Evolutionary conservation across 495 filamentous ascomycete species (phyloP).

Genomic region (Eremomyces bilateralis): DNA sequence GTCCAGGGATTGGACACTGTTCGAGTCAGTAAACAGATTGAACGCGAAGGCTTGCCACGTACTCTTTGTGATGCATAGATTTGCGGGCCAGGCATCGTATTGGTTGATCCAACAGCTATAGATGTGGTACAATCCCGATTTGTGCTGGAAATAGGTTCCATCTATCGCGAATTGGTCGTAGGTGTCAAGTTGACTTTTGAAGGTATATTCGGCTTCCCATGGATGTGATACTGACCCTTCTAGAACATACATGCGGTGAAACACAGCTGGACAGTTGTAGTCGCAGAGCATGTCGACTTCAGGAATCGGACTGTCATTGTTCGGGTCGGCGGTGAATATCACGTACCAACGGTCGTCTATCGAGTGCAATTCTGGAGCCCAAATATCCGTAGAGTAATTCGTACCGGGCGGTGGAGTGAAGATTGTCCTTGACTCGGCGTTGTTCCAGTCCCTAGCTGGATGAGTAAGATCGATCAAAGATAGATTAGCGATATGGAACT

Average conservation of each 20-base stretch:
- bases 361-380: conserved; percentile 28
- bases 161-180: conserved; percentile 31
- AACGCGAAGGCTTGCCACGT: no score
- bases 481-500: no score
- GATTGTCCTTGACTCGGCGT: conserved; percentile 20
- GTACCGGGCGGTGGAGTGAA: conserved; percentile 19
- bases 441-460: conserved; percentile 25
- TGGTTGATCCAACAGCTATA: conserved; percentile 27
- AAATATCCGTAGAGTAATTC: conserved; percentile 24
- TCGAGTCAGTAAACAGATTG: background rate
- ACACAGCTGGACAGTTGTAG: conserved; percentile 21
- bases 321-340: conserved; percentile 28
- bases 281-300: conserved; percentile 15
- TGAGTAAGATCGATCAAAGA: no score
- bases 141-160: conserved; percentile 26
- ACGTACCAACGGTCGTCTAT: conserved; percentile 26
- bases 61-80: conserved; percentile 26
- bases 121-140: conserved; percentile 24
- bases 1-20: conserved; percentile 27
- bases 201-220: conserved; percentile 21
- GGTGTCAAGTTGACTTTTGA: conserved; percentile 25
- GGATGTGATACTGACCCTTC: conserved; percentile 20
- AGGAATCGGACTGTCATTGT: conserved; percentile 22
- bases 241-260: conserved; percentile 30
- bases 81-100: conserved; percentile 28